Conservation (phyloP, 2,329 filamentous ascomycete species). For the Scortechinia acanthostroma region DNA sequence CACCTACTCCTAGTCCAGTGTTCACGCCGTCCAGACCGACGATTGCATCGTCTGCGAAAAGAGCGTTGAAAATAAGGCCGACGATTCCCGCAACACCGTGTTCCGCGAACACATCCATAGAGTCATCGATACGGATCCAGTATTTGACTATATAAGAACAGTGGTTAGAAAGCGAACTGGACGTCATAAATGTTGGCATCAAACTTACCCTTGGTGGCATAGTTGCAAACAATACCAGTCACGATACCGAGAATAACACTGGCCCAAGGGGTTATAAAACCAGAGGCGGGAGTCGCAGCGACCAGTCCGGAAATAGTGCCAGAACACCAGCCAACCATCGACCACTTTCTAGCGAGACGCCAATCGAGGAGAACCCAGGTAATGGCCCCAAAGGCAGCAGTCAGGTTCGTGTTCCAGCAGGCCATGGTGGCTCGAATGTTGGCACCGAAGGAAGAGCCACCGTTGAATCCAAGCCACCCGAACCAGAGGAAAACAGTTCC, state of each 20-base stretch:
- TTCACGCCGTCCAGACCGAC: slow-evolving; percentile 75
- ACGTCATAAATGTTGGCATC: no score
- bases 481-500: slow-evolving; percentile 96
- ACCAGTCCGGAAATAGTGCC: slow-evolving; percentile 67
- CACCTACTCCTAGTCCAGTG: slow-evolving; percentile 46
- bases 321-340: slow-evolving; percentile 68
- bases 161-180: no score
- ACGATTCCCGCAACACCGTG: slow-evolving; percentile 65
- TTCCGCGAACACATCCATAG: slow-evolving; percentile 67
- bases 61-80: slow-evolving; percentile 65
- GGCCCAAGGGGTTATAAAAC: slow-evolving; percentile 62
- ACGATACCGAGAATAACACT: slow-evolving; percentile 60
- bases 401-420: slow-evolving; percentile 95
- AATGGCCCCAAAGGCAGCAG: slow-evolving; percentile 83
- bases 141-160: slow-evolving; percentile 44
- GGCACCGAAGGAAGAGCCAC: slow-evolving; percentile 85
- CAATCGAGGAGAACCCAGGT: slow-evolving; percentile 95
- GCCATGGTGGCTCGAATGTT: slow-evolving; percentile 92
- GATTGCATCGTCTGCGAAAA: slow-evolving; percentile 65
- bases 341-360: slow-evolving; percentile 91
- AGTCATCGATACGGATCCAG: slow-evolving; percentile 56
- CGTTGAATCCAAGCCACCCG: slow-evolving; percentile 98
- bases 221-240: slow-evolving; percentile 62
- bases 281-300: slow-evolving; percentile 62
- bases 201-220: slow-evolving; percentile 50